Evolutionary conservation across 805 yeast genomes (phyloP), one percentile per base, ranked within the genome.

Genomic region (Zygosaccharomyces bailii): DNA sequence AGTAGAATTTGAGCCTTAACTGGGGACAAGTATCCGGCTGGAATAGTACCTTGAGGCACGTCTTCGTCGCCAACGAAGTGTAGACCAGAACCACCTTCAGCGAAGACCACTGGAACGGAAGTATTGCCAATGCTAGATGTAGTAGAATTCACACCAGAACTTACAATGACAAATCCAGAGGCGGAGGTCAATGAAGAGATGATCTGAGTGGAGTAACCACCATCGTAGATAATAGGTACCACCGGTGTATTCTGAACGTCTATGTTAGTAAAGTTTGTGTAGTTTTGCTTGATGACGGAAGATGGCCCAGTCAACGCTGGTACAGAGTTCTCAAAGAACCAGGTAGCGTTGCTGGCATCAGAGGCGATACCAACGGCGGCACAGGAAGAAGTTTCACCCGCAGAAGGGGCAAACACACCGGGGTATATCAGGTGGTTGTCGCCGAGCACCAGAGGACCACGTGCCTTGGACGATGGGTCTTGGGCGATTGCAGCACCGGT

Each of bases 11-110:
- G 63, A 6, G 66, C 61, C 51, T 64, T 58, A 17, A 53, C 40
- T 37, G 68, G 67, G 11, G 63, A 48, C 42, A 63, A 44, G 44
- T 52, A 55, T 16, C 67, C 68, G 10, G 59, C 67, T 10, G 63
- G 55, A 33, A 63, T 51, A 10, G 61, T 56, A 14, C 52, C 52
- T 0, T 36, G 25, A 31, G 65, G 63, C 13, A 58, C 51, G 16
- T 50, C 51, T 4, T 49, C 48, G 5, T 45, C 42, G 5, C 49
- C 48, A 8, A 57, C 45, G 29, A 43, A 52, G n/a, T 46, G 42
- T 34, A 56, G 43, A 18, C 40, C 46, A 23, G 55, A 42, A 20
- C 49, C 46, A 24, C 51, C 43, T n/a, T 53, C 50, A 23, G 68
- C 56, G 47, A 52, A 61, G n/a, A 63, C 63, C 29, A 63, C 50